Evolutionary conservation across 2,329 filamentous ascomycete species (phyloP), one percentile per base, ranked within the genome.

Genomic region (Colletotrichum cereale): DNA sequence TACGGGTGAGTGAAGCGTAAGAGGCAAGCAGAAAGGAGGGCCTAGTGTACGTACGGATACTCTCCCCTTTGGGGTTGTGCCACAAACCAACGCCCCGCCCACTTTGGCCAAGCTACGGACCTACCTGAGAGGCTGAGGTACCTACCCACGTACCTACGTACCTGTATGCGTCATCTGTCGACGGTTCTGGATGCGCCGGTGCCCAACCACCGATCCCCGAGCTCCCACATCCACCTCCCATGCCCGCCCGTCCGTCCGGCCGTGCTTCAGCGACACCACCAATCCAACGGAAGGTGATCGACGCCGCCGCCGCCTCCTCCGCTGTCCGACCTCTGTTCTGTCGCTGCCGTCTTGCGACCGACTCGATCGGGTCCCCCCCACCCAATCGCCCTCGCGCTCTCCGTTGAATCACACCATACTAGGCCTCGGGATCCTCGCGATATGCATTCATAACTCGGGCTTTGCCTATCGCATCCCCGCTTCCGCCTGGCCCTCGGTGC

Each of bases 151-250:
- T 53, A 53, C 26, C 48, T 52, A 12, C 42, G n/a, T n/a, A n/a
- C 7, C 5, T 7, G 24, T 34, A 38, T 60, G 57, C 57, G 57
- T 61, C 57, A 61, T 61, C 57, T 60, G 26, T 14, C 7, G 18
- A 14, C 12, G 21, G 40, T n/a, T 29, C 8, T 60, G 26, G 11
- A 47, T 42, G 50, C 42, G 31, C 42, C 47, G 60, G 60, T 36
- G 34, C 24, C 47, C 47, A 62, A 62, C 34, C 60, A 52, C 44
- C 60, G 34, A 62, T 62, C 42, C 47, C 60, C 60, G 16, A 52
- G 48, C 60, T 62, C 24, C 44, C 11, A 29, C 55, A 40, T 38
- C 34, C 31, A 40, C 47, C 47, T 62, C 60, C 21, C 48, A 2
- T 10, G 21, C 44, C 44, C 44, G 31, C 29, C 31, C 31, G 29